Conservation (phyloP, 164 flowering plant genomes). For the Platanus orientalis region DNA sequence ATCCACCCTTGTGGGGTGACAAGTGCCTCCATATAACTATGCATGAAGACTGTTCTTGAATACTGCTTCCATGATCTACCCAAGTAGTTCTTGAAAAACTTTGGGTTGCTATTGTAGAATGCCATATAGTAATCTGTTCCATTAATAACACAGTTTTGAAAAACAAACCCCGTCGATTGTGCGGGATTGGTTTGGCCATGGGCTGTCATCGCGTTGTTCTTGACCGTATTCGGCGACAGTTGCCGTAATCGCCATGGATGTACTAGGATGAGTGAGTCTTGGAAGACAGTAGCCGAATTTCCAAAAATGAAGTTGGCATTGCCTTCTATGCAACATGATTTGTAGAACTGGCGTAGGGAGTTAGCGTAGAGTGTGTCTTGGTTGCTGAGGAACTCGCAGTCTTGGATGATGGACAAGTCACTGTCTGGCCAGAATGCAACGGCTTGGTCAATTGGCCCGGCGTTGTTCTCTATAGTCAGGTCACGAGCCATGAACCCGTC, state of each 20-base stretch:
- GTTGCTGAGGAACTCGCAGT: constrained; percentile 71
- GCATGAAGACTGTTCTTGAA: constrained; percentile 70
- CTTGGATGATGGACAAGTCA: constrained; percentile 53
- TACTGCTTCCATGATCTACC: constrained; percentile 96
- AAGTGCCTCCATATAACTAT: constrained; percentile 41
- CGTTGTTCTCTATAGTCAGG: constrained; percentile 67
- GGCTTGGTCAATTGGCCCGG: constrained; percentile 76
- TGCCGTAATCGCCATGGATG: constrained; percentile 57
- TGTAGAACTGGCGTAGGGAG: constrained; percentile 67
- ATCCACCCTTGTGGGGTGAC: constrained; percentile 65
- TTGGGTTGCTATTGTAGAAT: constrained; percentile 40
- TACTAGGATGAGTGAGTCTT: constrained; percentile 50
- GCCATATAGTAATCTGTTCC: constrained; percentile 73
- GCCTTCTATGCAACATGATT: constrained; percentile 60
- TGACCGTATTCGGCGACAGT: constrained; percentile 51
- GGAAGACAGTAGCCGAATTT: constrained; percentile 61
- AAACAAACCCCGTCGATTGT: constrained; percentile 76
- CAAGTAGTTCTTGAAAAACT: constrained; percentile 56
- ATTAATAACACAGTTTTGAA: constrained; percentile 53
- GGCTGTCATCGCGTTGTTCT: constrained; percentile 65
- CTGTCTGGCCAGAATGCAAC: constrained; percentile 74
- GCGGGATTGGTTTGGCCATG: constrained; percentile 82
- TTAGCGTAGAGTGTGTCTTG: constrained; percentile 84
- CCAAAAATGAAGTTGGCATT: constrained; percentile 89
- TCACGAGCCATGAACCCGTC: constrained; percentile 84